Conservation (phyloP, 257 asterid species). For the Solanum lycopersicoides region DNA sequence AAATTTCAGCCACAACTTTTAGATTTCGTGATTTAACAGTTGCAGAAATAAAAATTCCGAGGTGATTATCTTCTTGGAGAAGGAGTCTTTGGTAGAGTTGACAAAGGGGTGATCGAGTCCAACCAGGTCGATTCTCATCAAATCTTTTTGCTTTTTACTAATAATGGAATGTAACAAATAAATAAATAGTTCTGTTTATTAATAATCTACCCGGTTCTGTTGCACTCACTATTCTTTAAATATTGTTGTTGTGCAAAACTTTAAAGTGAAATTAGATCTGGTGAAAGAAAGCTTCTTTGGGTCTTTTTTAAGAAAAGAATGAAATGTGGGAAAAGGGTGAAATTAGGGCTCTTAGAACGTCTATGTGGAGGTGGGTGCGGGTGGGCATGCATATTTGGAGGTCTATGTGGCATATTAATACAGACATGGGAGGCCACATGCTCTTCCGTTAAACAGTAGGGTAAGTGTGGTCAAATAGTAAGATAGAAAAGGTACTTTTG, state of each 20-base stretch:
- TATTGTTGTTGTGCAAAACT: background rate
- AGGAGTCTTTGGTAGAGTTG: slow-evolving; percentile 91
- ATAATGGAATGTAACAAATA: background rate
- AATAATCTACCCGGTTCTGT: background rate
- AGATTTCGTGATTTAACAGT: slow-evolving; percentile 63
- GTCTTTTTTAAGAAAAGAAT: too few relatives aligned
- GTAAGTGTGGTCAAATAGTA: too few relatives aligned
- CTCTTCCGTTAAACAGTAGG: too few relatives aligned
- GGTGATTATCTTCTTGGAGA: slow-evolving; percentile 70
- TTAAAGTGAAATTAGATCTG: background rate
- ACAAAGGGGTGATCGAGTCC: slow-evolving; percentile 70
- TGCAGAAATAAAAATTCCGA: slow-evolving; percentile 54
- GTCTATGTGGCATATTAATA: too few relatives aligned
- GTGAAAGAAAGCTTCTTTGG: too few relatives aligned
- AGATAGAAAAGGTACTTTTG: too few relatives aligned
- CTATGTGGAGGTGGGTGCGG: too few relatives aligned
- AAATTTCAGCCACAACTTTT: slow-evolving; percentile 73
- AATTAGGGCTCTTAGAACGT: too few relatives aligned
- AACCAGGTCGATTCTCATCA: slow-evolving; percentile 32
- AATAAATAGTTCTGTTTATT: background rate
- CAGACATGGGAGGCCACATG: too few relatives aligned
- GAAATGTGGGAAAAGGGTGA: too few relatives aligned
- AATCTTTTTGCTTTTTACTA: background rate
- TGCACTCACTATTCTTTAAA: background rate
- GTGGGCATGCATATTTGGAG: too few relatives aligned